Percentiles rank a stretch among this genome's conserved stretches.
Evolutionary conservation across 306 rosid genomes (phyloP).

Genomic region (Lathyrus tuberosus): DNA sequence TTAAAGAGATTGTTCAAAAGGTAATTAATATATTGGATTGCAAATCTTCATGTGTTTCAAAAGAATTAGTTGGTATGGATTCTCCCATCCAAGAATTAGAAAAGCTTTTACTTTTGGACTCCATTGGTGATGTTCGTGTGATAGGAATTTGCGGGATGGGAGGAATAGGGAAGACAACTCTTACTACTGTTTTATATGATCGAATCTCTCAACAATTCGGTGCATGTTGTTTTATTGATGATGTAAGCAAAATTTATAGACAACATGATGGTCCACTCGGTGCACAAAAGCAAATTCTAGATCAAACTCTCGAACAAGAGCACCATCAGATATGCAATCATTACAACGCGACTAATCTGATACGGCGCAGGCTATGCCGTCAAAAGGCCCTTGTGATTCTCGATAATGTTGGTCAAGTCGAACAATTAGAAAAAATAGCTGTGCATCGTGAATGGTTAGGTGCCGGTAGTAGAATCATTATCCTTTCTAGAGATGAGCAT

Average conservation of each 20-base stretch:
- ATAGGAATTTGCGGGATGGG: conserved; percentile 39
- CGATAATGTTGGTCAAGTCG: background rate
- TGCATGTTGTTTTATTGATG: background rate
- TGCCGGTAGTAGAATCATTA: no score
- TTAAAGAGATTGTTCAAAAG: background rate
- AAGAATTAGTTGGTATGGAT: background rate
- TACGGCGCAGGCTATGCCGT: background rate
- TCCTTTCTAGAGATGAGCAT: no score
- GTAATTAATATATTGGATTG: background rate
- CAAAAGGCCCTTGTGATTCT: background rate
- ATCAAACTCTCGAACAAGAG: background rate
- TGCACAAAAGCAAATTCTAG: conserved; percentile 17
- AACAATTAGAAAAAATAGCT: background rate
- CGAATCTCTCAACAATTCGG: background rate
- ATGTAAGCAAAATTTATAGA: background rate
- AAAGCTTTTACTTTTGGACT: background rate
- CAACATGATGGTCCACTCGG: background rate
- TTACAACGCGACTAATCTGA: background rate
- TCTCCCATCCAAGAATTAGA: background rate
- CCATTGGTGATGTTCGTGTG: background rate
- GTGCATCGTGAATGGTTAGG: no score
- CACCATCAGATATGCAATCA: background rate
- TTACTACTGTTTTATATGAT: background rate
- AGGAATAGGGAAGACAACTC: conserved; percentile 30
- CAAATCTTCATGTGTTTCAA: background rate